Evolutionary conservation across 2,329 filamentous ascomycete genomes (phyloP).

Genomic region (Graphiopsis chlorocephala): DNA sequence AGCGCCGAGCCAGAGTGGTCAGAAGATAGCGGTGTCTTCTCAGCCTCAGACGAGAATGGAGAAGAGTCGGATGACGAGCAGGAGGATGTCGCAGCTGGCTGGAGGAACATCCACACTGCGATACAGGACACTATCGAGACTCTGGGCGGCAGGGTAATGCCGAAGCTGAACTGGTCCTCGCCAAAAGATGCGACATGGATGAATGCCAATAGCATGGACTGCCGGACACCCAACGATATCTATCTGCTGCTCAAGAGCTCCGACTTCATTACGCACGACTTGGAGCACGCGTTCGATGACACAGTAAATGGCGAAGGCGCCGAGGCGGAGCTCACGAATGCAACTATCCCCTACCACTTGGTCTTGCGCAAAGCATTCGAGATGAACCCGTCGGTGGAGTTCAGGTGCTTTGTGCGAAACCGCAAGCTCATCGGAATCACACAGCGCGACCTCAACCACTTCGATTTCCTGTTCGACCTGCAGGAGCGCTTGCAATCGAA

Average conservation of each 20-base stretch:
- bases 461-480: conserved; percentile 73
- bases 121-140: conserved; percentile 77
- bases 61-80: conserved; percentile 47
- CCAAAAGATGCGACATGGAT: conserved; percentile 97
- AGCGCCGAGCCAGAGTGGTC: conserved; percentile 48
- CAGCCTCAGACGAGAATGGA: conserved; percentile 33
- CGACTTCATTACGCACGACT: conserved; percentile 89
- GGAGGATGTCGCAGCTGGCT: conserved; percentile 59
- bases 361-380: conserved; percentile 80
- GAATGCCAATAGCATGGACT: conserved; percentile 84
- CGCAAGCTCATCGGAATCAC: conserved; percentile 76
- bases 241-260: conserved; percentile 93
- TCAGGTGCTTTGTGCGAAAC: conserved; percentile 89
- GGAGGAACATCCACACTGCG: conserved; percentile 69
- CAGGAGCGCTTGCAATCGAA: conserved; percentile 63
- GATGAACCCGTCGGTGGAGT: conserved; percentile 87
- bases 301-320: conserved; percentile 16
- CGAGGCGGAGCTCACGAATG: conserved; percentile 20
- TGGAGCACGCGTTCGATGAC: conserved; percentile 89
- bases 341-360: conserved; percentile 68
- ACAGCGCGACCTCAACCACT: conserved; percentile 88
- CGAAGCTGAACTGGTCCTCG: conserved; percentile 96
- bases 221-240: conserved; percentile 81
- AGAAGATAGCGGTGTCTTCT: conserved; percentile 40
- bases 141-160: conserved; percentile 80